phyloP scores from a whole-genome alignment of 1,284 basidiomycete species.

The Stereum hirsutum region DNA sequence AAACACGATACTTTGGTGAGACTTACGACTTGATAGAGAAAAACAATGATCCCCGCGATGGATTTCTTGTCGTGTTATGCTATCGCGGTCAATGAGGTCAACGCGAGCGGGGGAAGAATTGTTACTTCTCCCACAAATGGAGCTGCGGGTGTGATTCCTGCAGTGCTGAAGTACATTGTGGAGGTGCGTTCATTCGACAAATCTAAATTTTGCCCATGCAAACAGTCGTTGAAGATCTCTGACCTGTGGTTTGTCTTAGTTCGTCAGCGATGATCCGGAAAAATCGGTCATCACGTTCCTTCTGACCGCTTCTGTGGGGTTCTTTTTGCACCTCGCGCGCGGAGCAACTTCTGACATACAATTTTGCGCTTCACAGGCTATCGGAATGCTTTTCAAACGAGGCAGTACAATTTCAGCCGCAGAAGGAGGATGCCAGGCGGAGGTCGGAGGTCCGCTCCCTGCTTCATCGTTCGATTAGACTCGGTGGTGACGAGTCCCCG shows the following conservation, averaged over 20 bases:
- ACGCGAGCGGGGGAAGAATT: conserved; percentile 87
- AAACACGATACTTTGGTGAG: background rate
- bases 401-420: conserved; percentile 96
- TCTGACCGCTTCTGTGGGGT: conserved; percentile 67
- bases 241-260: too few species aligned
- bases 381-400: conserved; percentile 97
- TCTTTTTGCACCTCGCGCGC: background rate
- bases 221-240: too few species aligned
- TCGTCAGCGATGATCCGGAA: conserved; percentile 84
- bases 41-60: conserved; percentile 84
- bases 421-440: conserved; percentile 85
- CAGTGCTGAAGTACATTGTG: conserved; percentile 81
- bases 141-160: conserved; percentile 87
- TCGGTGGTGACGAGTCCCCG: conserved; percentile 4
- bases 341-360: too few species aligned
- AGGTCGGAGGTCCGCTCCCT: conserved; percentile 56
- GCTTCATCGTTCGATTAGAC: conserved; percentile 10
- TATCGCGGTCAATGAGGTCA: conserved; percentile 87
- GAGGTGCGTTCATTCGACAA: conserved; percentile 38
- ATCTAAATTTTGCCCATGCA: background rate
- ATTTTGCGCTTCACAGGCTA: conserved; percentile 37
- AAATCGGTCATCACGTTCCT: conserved; percentile 83
- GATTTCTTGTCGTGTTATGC: conserved; percentile 93
- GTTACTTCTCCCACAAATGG: conserved; percentile 92
- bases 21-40: conserved; percentile 38